Percentiles rank a stretch among this genome's conserved stretches.
phyloP scores from a whole-genome alignment of 2,329 filamentous ascomycete genomes.

The Aspergillus sp. region DNA sequence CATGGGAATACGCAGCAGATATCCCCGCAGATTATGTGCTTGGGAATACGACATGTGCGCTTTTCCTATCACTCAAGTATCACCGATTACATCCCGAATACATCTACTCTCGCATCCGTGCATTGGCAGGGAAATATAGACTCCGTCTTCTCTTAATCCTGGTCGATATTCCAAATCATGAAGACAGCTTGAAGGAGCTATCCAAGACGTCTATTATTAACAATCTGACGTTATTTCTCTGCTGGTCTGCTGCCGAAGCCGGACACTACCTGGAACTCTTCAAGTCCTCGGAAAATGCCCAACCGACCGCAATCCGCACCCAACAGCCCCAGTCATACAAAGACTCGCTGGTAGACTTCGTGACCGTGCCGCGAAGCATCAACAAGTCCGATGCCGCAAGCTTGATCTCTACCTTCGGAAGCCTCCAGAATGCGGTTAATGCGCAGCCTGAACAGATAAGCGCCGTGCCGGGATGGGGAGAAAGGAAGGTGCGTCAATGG shows the following conservation, averaged over 20 bases:
- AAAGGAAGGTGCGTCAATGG: slow-evolving; percentile 89
- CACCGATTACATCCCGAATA: slow-evolving; percentile 96
- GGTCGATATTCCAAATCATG: slow-evolving; percentile 92
- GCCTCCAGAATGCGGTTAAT: slow-evolving; percentile 76
- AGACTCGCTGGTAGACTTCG: slow-evolving; percentile 82
- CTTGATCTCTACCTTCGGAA: slow-evolving; percentile 86
- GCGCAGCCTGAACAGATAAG: slow-evolving; percentile 77
- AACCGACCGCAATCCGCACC: slow-evolving; percentile 71
- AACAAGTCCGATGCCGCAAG: slow-evolving; percentile 93
- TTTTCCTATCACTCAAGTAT: slow-evolving; percentile 94
- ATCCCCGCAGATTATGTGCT: slow-evolving; percentile 92
- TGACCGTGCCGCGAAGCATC: slow-evolving; percentile 79
- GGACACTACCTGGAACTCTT: slow-evolving; percentile 90
- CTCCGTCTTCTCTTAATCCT: slow-evolving; percentile 80
- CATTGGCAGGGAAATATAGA: slow-evolving; percentile 75
- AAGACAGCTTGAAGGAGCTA: slow-evolving; percentile 79
- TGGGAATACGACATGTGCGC: slow-evolving; percentile 75
- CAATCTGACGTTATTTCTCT: slow-evolving; percentile 82
- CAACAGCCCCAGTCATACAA: slow-evolving; percentile 76
- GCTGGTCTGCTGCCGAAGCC: slow-evolving; percentile 90
- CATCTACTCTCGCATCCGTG: slow-evolving; percentile 85
- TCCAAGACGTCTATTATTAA: slow-evolving; percentile 90
- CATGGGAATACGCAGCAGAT: slow-evolving; percentile 88
- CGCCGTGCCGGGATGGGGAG: slow-evolving; percentile 84
- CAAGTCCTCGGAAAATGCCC: slow-evolving; percentile 87